phyloP scores from a whole-genome alignment of 176 grass and related monocot genomes.

The Eremochloa ophiuroides region DNA sequence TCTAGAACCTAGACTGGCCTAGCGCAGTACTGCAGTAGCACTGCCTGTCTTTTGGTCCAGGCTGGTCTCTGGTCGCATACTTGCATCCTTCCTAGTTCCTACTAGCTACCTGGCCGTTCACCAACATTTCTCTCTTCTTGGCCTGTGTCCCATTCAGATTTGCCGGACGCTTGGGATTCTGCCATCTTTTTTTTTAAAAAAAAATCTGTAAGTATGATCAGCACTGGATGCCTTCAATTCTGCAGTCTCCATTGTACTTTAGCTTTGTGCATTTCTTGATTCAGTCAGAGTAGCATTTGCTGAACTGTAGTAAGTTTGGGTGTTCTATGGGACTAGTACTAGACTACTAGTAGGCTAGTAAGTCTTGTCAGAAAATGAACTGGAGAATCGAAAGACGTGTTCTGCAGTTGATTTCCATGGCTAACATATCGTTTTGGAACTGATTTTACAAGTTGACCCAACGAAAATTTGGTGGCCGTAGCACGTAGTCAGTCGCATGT shows the following conservation, averaged over 20 bases:
- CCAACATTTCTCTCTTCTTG: background rate
- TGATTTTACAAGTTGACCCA: background rate
- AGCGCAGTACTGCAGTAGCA: background rate
- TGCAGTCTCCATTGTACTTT: background rate
- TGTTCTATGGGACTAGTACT: background rate
- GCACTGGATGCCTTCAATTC: background rate
- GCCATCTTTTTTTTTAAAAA: background rate
- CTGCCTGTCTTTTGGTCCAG: background rate
- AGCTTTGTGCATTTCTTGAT: background rate
- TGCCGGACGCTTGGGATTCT: background rate
- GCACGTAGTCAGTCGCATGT: background rate
- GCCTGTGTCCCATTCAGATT: background rate
- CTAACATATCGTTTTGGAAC: background rate
- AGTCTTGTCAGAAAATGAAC: background rate
- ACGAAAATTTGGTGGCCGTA: background rate
- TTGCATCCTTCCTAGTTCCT: no score
- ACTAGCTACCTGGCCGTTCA: background rate
- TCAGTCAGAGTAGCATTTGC: background rate
- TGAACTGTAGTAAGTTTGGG: background rate
- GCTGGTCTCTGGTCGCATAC: background rate
- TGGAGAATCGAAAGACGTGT: background rate
- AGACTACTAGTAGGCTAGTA: background rate
- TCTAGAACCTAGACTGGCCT: slow-evolving; percentile 8
- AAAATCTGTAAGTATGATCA: background rate
- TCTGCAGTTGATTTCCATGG: background rate